A percentile compares a stretch with the other conserved stretches of the same genome.
These are phyloP conservation scores for Daldinia loculata DNA, from an alignment of 495 filamentous ascomycete genomes.

Conservation along the genomic window DNA sequence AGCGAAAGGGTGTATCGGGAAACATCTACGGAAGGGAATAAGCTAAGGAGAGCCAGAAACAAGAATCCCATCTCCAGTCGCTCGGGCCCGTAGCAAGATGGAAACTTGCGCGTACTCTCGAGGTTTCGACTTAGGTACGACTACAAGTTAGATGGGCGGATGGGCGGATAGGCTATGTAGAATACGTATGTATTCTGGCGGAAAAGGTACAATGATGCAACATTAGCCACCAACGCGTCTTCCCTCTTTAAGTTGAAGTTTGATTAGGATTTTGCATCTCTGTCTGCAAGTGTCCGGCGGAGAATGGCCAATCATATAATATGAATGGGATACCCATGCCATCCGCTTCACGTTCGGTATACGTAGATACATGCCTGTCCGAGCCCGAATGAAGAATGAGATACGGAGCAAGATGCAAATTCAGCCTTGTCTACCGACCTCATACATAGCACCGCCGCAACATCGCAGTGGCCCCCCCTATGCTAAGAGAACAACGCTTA, in stretches of 20 bases:
- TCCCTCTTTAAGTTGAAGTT: slow-evolving; percentile 23
- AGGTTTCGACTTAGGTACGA: not conserved
- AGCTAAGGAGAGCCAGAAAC: not conserved
- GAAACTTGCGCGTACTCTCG: not conserved
- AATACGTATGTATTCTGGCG: slow-evolving; percentile 15
- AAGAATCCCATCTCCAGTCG: slow-evolving; percentile 12
- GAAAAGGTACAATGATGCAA: slow-evolving; percentile 26
- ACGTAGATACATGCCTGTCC: not conserved
- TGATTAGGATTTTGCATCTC: slow-evolving; percentile 14
- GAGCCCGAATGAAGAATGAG: not conserved
- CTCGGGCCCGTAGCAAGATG: slow-evolving; percentile 1
- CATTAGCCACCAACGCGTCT: slow-evolving; percentile 29
- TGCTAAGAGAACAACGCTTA: slow-evolving; percentile 21
- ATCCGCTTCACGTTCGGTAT: not conserved
- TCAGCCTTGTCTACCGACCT: not conserved
- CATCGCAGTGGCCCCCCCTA: slow-evolving; percentile 22
- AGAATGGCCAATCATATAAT: not conserved
- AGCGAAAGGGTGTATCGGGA: slow-evolving; percentile 12
- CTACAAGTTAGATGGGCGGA: not conserved
- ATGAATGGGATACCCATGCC: not conserved
- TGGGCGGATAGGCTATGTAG: not conserved
- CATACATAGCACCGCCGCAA: slow-evolving; percentile 21
- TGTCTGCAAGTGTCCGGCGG: slow-evolving; percentile 1
- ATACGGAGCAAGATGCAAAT: not conserved
- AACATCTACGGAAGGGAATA: slow-evolving; percentile 14